These are phyloP conservation scores for Yamadazyma endophytica DNA, from an alignment of 805 yeast genomes.

Conservation along the genomic window DNA sequence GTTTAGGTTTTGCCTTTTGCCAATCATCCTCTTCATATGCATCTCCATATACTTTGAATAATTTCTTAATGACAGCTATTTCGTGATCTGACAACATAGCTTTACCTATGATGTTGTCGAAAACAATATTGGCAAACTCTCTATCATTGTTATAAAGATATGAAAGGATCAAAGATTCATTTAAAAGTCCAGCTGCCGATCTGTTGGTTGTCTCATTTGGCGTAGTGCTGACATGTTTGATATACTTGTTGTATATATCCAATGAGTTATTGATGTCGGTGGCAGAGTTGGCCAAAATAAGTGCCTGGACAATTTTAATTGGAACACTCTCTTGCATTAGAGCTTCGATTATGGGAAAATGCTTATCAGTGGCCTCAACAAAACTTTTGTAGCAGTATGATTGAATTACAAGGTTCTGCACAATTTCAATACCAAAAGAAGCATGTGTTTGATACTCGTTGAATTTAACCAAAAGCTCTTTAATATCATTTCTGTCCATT, in stretches of 20 bases:
- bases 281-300: conserved; percentile 39
- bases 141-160: conserved; percentile 44
- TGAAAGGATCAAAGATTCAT: conserved; percentile 45
- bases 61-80: conserved; percentile 34
- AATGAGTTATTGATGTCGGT: conserved; percentile 38
- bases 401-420: conserved; percentile 39
- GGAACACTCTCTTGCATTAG: conserved; percentile 23
- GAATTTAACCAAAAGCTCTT: conserved; percentile 31
- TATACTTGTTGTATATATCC: conserved; percentile 43
- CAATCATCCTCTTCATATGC: conserved; percentile 39
- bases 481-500: conserved; percentile 23
- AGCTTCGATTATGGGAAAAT: conserved; percentile 36
- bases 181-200: conserved; percentile 41
- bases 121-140: conserved; percentile 41
- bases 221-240: conserved; percentile 29
- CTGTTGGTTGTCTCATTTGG: conserved; percentile 23
- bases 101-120: conserved; percentile 6
- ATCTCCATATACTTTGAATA: conserved; percentile 50
- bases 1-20: conserved; percentile 19
- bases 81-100: conserved; percentile 26
- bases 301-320: conserved; percentile 31
- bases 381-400: conserved; percentile 39
- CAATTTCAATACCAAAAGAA: conserved; percentile 34
- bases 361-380: conserved; percentile 20
- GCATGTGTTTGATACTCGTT: conserved; percentile 36